Evolutionary conservation across 2,329 filamentous ascomycete genomes (phyloP).

Genomic region (Stagonosporopsis vannaccii): DNA sequence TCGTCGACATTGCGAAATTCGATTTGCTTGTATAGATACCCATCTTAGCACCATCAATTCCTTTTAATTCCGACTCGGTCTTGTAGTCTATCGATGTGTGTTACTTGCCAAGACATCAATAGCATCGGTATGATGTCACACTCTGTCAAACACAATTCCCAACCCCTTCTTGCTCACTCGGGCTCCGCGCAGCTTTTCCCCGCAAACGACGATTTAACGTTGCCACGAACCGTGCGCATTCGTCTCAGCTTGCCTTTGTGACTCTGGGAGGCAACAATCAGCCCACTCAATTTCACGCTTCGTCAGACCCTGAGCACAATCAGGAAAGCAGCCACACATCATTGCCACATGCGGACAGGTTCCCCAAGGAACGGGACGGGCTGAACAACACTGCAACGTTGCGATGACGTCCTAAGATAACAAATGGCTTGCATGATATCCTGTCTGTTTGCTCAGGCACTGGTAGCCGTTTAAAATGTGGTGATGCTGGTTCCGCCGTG

Average conservation of each 20-base stretch:
- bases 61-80: background rate
- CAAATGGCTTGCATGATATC: constrained; percentile 10
- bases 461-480: constrained; percentile 2
- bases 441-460: constrained; percentile 8
- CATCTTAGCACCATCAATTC: background rate
- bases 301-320: constrained; percentile 16
- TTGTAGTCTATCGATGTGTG: constrained; percentile 1
- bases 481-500: constrained; percentile 2
- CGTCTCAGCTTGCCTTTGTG: constrained; percentile 11
- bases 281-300: constrained; percentile 3
- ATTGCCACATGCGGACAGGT: constrained; percentile 12
- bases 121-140: constrained; percentile 11
- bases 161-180: constrained; percentile 6
- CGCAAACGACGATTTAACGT: constrained; percentile 12
- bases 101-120: constrained; percentile 8
- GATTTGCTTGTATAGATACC: constrained; percentile 4
- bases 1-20: background rate
- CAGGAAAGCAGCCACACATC: constrained; percentile 13
- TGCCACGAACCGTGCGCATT: constrained; percentile 3
- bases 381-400: constrained; percentile 4
- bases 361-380: constrained; percentile 5
- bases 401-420: constrained; percentile 20
- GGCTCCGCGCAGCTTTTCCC: constrained; percentile 3
- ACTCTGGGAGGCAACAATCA: constrained; percentile 12
- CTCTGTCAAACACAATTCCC: background rate